Evolutionary conservation across 2,329 filamentous ascomycete genomes (phyloP).

Genomic region (Scytalidium lignicola): DNA sequence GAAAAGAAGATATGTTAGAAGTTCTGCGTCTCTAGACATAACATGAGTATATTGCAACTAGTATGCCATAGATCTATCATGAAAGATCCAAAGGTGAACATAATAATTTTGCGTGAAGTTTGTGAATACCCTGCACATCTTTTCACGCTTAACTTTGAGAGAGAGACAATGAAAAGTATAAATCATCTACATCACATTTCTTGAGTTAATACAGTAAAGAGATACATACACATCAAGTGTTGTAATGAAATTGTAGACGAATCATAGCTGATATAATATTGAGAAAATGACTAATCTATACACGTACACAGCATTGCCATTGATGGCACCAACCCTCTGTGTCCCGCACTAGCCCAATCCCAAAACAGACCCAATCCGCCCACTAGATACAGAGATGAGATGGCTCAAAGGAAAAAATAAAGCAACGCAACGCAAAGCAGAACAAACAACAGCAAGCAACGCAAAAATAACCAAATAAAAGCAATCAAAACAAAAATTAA

Average conservation of each 20-base stretch:
- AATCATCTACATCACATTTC: background rate
- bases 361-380: background rate
- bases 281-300: background rate
- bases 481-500: slow-evolving; percentile 13
- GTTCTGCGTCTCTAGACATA: too few species aligned
- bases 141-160: too few species aligned
- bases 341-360: background rate
- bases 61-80: too few species aligned
- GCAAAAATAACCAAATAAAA: slow-evolving; percentile 9
- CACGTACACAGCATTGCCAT: background rate
- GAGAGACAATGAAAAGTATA: too few species aligned
- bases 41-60: too few species aligned
- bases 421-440: background rate
- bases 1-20: too few species aligned
- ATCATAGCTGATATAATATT: background rate
- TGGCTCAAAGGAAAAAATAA: background rate
- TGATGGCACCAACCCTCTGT: background rate
- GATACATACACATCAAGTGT: background rate
- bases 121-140: too few species aligned
- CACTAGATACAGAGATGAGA: background rate
- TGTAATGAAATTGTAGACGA: background rate
- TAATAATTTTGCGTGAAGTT: too few species aligned
- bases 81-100: too few species aligned
- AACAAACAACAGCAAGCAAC: background rate
- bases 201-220: background rate